Evolutionary conservation across 2,329 filamentous ascomycete genomes (phyloP).

Genomic region (Colletotrichum spinosum): DNA sequence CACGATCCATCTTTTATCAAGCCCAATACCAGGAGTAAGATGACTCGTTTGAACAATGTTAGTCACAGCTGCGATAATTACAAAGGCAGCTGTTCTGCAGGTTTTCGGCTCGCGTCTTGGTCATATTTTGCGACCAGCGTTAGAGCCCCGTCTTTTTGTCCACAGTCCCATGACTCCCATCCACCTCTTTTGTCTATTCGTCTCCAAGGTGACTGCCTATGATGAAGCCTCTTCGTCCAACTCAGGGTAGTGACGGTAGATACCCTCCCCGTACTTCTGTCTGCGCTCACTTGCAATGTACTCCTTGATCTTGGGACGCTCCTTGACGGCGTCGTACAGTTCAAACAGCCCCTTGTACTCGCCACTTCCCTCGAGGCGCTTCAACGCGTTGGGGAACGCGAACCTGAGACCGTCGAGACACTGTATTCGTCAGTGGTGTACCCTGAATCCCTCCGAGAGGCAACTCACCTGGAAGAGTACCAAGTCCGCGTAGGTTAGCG

Average conservation of each 20-base stretch:
- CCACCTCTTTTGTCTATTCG: neutral
- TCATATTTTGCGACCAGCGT: no score
- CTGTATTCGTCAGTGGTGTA: slow-evolving; percentile 43
- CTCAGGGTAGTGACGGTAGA: slow-evolving; percentile 81
- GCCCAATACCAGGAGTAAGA: no score
- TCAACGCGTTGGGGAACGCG: slow-evolving; percentile 77
- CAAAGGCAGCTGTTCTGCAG: no score
- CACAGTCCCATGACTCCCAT: no score
- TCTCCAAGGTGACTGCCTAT: neutral
- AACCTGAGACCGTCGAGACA: slow-evolving; percentile 69
- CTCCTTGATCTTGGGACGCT: slow-evolving; percentile 71
- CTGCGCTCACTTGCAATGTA: slow-evolving; percentile 77
- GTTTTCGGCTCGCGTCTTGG: no score
- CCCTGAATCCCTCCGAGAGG: accelerated
- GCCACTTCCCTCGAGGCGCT: slow-evolving; percentile 62
- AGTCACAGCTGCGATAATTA: no score
- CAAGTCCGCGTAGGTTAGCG: slow-evolving; percentile 78
- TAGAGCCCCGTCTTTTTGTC: no score
- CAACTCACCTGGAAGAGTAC: slow-evolving; percentile 75
- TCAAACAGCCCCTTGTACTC: slow-evolving; percentile 72
- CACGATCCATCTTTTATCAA: no score
- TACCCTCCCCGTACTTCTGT: slow-evolving; percentile 70
- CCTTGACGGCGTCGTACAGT: slow-evolving; percentile 72
- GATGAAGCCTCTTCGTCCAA: slow-evolving; percentile 63
- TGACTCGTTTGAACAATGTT: no score